Evolutionary conservation across 1,284 basidiomycete genomes (phyloP).

Genomic region (Irpex rosettiformis): DNA sequence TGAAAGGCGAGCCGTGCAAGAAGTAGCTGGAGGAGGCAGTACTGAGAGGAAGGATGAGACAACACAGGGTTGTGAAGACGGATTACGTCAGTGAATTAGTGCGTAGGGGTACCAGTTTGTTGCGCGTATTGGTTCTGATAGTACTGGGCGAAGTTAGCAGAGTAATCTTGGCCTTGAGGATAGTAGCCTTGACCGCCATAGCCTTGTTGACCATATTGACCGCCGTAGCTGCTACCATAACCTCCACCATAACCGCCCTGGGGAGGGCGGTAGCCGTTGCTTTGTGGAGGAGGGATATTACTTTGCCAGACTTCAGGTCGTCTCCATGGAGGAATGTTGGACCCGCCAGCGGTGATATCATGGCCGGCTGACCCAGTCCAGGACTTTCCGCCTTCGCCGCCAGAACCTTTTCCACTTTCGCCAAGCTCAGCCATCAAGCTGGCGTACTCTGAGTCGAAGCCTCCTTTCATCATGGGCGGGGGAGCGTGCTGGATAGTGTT

Average conservation of each 20-base stretch:
- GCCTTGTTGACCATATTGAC: conserved; percentile 34
- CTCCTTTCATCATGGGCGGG: conserved; percentile 52
- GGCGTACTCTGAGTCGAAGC: conserved; percentile 97
- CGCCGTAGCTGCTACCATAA: conserved; percentile 28
- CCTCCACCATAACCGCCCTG: conserved; percentile 34
- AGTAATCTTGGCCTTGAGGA: conserved; percentile 61
- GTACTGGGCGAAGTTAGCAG: conserved; percentile 74
- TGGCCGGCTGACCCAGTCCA: conserved; percentile 67
- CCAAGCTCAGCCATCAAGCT: conserved; percentile 98
- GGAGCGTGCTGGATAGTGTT: conserved; percentile 40
- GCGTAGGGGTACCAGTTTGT: conserved; percentile 51
- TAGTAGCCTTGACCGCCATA: conserved; percentile 31
- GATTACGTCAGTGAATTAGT: conserved; percentile 27
- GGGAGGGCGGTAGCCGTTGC: conserved; percentile 39
- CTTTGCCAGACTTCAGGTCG: conserved; percentile 81
- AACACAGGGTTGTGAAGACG: conserved; percentile 16
- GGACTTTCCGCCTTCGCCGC: conserved; percentile 50
- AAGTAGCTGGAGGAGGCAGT: conserved; percentile 7
- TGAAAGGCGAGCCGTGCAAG: conserved; percentile 3
- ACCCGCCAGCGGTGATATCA: conserved; percentile 75
- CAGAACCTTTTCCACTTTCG: conserved; percentile 66
- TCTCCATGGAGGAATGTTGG: conserved; percentile 83
- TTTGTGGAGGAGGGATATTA: conserved; percentile 37
- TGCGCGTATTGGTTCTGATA: conserved; percentile 81
- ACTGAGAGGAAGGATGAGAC: conserved; percentile 7